phyloP scores from a whole-genome alignment of 108 stramenopile species.

The Discostella pseudostelligera region DNA sequence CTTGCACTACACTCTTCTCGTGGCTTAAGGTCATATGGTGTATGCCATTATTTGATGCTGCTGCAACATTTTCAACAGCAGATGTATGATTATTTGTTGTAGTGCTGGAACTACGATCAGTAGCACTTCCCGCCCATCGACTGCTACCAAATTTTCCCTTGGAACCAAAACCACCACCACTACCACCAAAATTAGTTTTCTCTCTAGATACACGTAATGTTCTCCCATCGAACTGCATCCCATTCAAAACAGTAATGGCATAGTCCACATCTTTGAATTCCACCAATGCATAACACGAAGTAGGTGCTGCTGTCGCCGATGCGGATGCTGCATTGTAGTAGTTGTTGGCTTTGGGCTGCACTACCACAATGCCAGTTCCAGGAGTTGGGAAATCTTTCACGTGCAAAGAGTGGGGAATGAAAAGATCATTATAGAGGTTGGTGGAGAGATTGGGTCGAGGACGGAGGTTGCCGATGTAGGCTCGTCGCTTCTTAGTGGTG shows the following conservation, averaged over 20 bases:
- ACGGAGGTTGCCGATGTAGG: conserved; percentile 48
- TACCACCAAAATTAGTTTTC: conserved; percentile 5
- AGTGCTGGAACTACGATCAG: not conserved
- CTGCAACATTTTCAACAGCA: not conserved
- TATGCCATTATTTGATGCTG: not conserved
- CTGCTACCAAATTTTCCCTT: conserved; percentile 34
- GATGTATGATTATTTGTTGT: not conserved
- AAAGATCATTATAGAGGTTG: conserved; percentile 21
- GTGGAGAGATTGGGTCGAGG: conserved; percentile 30
- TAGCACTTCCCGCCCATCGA: conserved; percentile 31
- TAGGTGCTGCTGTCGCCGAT: not conserved
- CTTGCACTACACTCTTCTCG: too few species aligned
- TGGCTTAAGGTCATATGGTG: too few species aligned
- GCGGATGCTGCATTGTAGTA: too few species aligned
- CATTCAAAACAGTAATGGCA: conserved; percentile 39
- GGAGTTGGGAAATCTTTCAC: conserved; percentile 15
- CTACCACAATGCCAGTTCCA: conserved; percentile 11
- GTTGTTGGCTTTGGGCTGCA: conserved; percentile 10
- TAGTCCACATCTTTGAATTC: conserved; percentile 46
- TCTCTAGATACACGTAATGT: conserved; percentile 31
- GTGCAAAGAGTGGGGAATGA: conserved; percentile 22
- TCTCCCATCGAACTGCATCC: conserved; percentile 40
- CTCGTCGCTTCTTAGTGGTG: conserved; percentile 23
- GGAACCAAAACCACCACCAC: conserved; percentile 9
- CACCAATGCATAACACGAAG: conserved; percentile 21